phyloP scores from a whole-genome alignment of 805 yeast species.

The Sugiyamaella lignohabitans region DNA sequence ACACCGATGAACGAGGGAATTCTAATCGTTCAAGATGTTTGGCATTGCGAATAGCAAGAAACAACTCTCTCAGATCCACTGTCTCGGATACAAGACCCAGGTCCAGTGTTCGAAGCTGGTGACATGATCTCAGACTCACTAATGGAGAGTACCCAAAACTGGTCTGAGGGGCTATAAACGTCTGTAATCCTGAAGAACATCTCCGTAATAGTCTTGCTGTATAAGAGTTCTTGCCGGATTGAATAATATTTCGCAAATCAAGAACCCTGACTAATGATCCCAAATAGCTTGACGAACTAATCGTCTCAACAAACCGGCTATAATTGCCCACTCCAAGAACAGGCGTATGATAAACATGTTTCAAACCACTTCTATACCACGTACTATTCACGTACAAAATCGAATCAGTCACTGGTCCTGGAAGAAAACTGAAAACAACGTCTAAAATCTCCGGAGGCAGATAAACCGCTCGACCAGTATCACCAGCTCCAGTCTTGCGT shows the following conservation, averaged over 20 bases:
- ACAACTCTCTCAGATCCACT: constrained; percentile 72
- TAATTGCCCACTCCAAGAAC: constrained; percentile 61
- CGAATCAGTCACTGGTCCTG: constrained; percentile 13
- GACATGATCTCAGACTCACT: constrained; percentile 70
- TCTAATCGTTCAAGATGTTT: constrained; percentile 63
- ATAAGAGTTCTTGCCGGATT: constrained; percentile 85
- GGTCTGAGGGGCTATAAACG: constrained; percentile 87
- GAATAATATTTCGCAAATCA: constrained; percentile 75
- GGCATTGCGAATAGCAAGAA: constrained; percentile 61
- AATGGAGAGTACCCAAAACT: constrained; percentile 90
- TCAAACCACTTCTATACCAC: constrained; percentile 57
- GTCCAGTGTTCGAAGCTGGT: constrained; percentile 57
- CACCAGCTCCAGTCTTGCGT: too few species aligned
- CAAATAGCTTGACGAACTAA: constrained; percentile 42
- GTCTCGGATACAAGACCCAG: constrained; percentile 85
- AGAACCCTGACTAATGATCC: constrained; percentile 59
- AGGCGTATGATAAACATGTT: constrained; percentile 61
- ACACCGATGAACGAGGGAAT: constrained; percentile 83
- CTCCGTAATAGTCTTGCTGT: constrained; percentile 78
- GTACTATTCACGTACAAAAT: constrained; percentile 42
- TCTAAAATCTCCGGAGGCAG: constrained; percentile 49
- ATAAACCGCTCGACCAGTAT: constrained; percentile 6
- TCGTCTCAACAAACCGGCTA: constrained; percentile 60
- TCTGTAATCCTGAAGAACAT: constrained; percentile 56
- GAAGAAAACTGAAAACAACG: constrained; percentile 31